Conservation (phyloP, 306 rosid species). For the Rosa persica region DNA sequence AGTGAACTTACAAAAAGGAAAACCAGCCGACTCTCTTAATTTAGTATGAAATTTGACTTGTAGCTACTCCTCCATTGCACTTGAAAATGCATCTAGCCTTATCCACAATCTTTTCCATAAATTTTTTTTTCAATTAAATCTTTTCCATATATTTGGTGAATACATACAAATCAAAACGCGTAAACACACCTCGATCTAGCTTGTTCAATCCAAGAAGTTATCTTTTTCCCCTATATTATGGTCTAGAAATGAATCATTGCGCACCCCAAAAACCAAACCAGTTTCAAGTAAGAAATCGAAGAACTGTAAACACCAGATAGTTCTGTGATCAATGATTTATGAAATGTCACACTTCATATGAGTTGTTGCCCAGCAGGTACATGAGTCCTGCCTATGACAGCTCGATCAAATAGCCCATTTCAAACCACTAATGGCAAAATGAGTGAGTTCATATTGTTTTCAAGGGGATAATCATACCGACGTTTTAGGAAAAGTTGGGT, state of each 20-base stretch:
- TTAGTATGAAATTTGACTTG: not conserved
- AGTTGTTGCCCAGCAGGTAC: conserved; percentile 21
- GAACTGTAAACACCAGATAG: not conserved
- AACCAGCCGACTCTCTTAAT: conserved; percentile 4
- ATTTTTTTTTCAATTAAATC: not conserved
- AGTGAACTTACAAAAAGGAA: not conserved
- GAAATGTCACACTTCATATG: conserved; percentile 21
- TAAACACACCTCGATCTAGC: not conserved
- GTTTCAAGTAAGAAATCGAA: not conserved
- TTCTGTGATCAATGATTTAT: not conserved
- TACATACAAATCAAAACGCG: not conserved
- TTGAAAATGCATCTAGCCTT: not conserved
- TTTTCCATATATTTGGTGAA: not conserved
- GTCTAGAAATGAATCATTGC: conserved; percentile 16
- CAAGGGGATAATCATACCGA: not conserved
- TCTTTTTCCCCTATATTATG: not conserved
- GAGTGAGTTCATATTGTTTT: not conserved
- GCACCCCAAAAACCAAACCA: conserved; percentile 2
- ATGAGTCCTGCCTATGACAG: conserved; percentile 26
- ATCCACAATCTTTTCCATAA: not conserved
- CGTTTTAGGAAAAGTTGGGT: not conserved
- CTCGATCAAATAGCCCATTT: conserved; percentile 18
- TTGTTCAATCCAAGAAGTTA: not conserved
- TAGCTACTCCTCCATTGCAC: not conserved
- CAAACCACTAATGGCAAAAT: conserved; percentile 6